phyloP scores from a whole-genome alignment of 1,284 basidiomycete genomes.

The Uromyces viciae-fabae region DNA sequence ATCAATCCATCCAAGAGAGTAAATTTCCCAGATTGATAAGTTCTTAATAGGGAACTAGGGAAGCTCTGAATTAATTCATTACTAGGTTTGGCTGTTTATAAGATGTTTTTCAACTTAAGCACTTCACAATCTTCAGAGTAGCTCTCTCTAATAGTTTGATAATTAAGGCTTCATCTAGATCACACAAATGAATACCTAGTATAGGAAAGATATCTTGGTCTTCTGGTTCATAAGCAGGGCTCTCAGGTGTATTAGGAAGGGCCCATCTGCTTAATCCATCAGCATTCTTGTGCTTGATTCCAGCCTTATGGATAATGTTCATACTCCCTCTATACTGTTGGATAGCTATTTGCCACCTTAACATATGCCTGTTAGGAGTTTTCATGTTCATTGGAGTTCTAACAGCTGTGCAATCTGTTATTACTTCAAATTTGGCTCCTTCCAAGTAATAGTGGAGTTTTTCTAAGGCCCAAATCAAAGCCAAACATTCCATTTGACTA shows the following conservation, averaged over 20 bases:
- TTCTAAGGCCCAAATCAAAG: background rate
- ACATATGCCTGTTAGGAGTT: constrained; percentile 5
- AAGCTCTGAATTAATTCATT: no score
- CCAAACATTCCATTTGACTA: background rate
- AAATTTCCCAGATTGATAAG: background rate
- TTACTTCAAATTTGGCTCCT: background rate
- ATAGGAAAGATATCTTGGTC: background rate
- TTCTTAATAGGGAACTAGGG: background rate
- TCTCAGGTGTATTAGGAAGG: background rate
- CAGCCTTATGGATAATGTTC: background rate
- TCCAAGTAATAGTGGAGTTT: background rate
- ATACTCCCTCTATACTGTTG: background rate
- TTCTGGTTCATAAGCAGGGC: background rate
- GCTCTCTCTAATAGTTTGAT: background rate
- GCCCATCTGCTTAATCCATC: background rate
- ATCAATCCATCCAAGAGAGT: background rate
- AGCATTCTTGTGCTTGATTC: background rate
- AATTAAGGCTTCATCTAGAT: background rate
- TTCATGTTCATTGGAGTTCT: background rate
- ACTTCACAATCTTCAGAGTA: background rate
- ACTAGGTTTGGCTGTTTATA: background rate
- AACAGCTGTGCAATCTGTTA: background rate
- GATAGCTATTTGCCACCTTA: background rate
- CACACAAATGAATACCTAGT: background rate
- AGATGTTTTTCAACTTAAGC: background rate